Conservation (phyloP, 2,329 filamentous ascomycete genomes). For the Fusarium paranaense region DNA sequence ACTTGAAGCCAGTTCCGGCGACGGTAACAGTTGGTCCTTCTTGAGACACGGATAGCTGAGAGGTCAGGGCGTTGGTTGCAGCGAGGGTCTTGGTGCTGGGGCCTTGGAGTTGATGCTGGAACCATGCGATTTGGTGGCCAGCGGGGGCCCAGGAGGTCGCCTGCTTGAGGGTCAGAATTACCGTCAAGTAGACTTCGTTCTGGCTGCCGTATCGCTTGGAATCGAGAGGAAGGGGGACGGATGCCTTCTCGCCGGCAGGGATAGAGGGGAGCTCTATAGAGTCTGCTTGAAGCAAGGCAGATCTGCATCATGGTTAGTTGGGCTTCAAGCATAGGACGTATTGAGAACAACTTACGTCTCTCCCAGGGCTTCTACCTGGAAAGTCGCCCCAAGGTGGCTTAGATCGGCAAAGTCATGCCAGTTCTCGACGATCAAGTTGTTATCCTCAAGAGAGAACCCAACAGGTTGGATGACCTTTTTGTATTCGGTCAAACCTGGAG, state of each 20-base stretch:
- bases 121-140: slow-evolving; percentile 67
- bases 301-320: slow-evolving; percentile 17
- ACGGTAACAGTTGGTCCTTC: slow-evolving; percentile 17
- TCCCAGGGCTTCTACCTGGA: slow-evolving; percentile 57
- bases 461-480: slow-evolving; percentile 71
- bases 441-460: slow-evolving; percentile 51
- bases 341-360: slow-evolving; percentile 50
- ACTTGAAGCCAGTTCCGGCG: slow-evolving; percentile 47
- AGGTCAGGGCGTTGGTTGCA: slow-evolving; percentile 18
- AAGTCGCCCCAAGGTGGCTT: slow-evolving; percentile 56
- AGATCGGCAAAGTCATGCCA: slow-evolving; percentile 62
- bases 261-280: slow-evolving; percentile 55
- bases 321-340: too few relatives aligned
- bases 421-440: slow-evolving; percentile 57
- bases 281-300: slow-evolving; percentile 47
- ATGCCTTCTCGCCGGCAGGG: slow-evolving; percentile 51
- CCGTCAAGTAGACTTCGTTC: slow-evolving; percentile 58
- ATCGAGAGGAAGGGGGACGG: slow-evolving; percentile 48
- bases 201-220: slow-evolving; percentile 44
- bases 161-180: slow-evolving; percentile 57
- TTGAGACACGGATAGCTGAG: slow-evolving; percentile 38
- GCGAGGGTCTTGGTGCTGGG: background rate
- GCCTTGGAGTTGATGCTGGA: slow-evolving; percentile 56
- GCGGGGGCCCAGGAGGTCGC: slow-evolving; percentile 62
- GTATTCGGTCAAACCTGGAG: slow-evolving; percentile 66